Conservation (phyloP, 1,139 yeast genomes). For the Pichia sp. region DNA sequence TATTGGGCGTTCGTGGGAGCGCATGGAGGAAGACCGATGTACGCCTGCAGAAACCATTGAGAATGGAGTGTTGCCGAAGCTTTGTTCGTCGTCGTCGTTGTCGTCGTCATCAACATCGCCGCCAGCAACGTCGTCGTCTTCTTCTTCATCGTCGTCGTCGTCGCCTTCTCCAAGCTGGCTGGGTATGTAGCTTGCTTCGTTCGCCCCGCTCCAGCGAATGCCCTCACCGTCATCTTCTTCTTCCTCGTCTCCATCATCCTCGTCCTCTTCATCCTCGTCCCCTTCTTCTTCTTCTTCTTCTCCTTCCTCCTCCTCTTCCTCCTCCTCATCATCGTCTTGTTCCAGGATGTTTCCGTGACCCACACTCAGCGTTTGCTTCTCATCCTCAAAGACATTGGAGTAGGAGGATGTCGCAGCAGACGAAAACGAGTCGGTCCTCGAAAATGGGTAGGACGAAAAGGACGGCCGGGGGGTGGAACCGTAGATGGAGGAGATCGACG, state of each 20-base stretch:
- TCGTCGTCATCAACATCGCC: conserved; percentile 1
- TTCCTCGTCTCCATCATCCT: conserved; percentile 4
- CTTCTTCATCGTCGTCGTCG: neutral
- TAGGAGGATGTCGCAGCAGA: neutral
- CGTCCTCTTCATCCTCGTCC: conserved; percentile 5
- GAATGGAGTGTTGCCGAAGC: neutral
- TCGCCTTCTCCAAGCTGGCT: neutral
- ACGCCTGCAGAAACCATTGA: neutral
- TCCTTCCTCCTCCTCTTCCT: neutral
- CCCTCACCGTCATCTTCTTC: conserved; percentile 8
- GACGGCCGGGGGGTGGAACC: conserved; percentile 1
- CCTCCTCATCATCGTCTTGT: neutral
- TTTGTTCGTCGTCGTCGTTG: neutral
- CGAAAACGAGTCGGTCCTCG: neutral
- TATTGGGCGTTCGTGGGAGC: neutral
- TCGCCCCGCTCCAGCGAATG: neutral
- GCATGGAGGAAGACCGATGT: neutral
- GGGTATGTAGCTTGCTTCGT: neutral
- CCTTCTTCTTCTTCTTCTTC: conserved; percentile 3
- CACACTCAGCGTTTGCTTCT: neutral
- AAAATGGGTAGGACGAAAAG: neutral
- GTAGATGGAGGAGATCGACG: conserved; percentile 14
- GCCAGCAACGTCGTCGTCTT: neutral
- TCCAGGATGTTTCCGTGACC: neutral
- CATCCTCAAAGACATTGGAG: neutral